phyloP scores from a whole-genome alignment of 164 flowering plant genomes.

The Kingdonia uniflora region DNA sequence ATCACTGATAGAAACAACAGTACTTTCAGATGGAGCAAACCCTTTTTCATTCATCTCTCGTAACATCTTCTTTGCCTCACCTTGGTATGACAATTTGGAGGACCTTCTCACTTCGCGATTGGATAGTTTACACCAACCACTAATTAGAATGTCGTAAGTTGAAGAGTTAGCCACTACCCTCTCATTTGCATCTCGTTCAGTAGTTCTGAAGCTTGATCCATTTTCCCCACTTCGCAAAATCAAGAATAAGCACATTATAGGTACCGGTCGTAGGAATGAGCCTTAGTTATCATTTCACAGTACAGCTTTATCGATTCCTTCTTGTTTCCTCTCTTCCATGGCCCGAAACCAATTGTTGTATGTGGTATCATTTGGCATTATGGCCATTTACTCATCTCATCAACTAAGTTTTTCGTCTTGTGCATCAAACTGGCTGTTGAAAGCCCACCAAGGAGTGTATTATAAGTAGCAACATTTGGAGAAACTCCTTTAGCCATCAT shows the following conservation, averaged over 20 bases:
- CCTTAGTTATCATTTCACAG: slow-evolving; percentile 78
- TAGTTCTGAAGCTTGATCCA: slow-evolving; percentile 81
- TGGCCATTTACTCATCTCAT: slow-evolving; percentile 54
- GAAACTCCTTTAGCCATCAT: slow-evolving; percentile 52
- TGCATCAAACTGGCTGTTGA: slow-evolving; percentile 36
- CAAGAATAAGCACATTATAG: slow-evolving; percentile 64
- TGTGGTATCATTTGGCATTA: slow-evolving; percentile 44
- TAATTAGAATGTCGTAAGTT: slow-evolving; percentile 68
- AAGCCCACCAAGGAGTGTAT: slow-evolving; percentile 45
- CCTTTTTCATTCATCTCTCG: slow-evolving; percentile 56
- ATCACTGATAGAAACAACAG: slow-evolving; percentile 33
- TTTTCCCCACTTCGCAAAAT: slow-evolving; percentile 58
- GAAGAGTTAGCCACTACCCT: slow-evolving; percentile 62
- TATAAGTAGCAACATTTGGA: slow-evolving; percentile 59
- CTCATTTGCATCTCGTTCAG: slow-evolving; percentile 71
- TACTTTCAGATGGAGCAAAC: slow-evolving; percentile 38
- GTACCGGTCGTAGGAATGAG: slow-evolving; percentile 62
- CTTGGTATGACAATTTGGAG: slow-evolving; percentile 22
- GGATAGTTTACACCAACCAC: slow-evolving; percentile 76
- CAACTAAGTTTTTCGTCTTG: slow-evolving; percentile 40
- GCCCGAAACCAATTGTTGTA: slow-evolving; percentile 60
- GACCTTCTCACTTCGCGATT: slow-evolving; percentile 29
- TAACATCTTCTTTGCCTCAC: slow-evolving; percentile 49
- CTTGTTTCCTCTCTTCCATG: slow-evolving; percentile 56
- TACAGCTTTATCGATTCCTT: slow-evolving; percentile 57